Evolutionary conservation across 1,284 basidiomycete species (phyloP).

Genomic region (Ganoderma lucidum): DNA sequence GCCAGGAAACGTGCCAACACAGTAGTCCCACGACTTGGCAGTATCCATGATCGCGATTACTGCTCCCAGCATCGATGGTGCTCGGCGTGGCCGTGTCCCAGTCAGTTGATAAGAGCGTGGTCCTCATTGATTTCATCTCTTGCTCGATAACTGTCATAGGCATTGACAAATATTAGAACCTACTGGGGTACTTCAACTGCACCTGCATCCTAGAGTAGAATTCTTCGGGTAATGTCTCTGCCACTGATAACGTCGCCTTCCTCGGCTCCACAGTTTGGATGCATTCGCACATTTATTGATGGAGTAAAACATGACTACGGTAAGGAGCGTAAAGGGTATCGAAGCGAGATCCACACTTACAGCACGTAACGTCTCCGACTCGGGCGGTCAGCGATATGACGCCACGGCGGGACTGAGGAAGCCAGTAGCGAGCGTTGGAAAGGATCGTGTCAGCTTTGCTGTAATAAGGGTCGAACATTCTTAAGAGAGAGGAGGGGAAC

Average conservation of each 20-base stretch:
- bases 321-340: slow-evolving; percentile 3
- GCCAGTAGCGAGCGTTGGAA: background rate
- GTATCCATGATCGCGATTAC: background rate
- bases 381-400: background rate
- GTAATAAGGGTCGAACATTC: background rate
- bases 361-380: background rate
- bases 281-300: background rate
- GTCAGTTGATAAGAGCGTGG: no score
- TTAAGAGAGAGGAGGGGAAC: background rate
- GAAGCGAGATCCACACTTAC: background rate
- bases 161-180: background rate
- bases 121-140: no score
- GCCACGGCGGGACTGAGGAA: background rate
- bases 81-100: background rate
- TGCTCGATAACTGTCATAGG: background rate
- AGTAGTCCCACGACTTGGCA: background rate
- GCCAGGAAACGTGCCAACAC: background rate
- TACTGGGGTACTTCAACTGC: background rate
- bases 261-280: background rate
- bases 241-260: background rate
- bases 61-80: background rate
- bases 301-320: background rate
- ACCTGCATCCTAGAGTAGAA: background rate
- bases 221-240: no score
- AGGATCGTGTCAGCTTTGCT: background rate